phyloP scores from a whole-genome alignment of 2,329 filamentous ascomycete species.

The Leptographium lundbergii region DNA sequence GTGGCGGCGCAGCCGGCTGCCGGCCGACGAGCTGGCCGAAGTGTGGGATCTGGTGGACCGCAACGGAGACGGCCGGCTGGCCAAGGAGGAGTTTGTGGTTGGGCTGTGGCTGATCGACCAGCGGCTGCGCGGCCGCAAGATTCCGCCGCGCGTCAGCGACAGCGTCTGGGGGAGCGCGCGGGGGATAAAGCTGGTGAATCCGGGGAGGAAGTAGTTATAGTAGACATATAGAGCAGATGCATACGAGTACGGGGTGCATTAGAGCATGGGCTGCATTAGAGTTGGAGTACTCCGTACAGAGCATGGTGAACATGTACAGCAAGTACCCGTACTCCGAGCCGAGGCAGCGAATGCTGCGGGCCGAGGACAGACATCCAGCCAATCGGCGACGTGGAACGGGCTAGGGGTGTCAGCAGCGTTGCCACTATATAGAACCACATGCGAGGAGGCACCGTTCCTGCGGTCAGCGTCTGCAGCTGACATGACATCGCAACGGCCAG shows the following conservation, averaged over 20 bases:
- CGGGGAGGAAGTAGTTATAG: neutral
- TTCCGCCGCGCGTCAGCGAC: slow-evolving; percentile 56
- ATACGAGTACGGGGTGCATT: too few relatives aligned
- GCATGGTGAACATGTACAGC: too few relatives aligned
- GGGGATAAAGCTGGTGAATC: slow-evolving; percentile 23
- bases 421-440: neutral
- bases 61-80: slow-evolving; percentile 39
- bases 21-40: slow-evolving; percentile 55
- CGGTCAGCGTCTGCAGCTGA: neutral
- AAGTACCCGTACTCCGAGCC: too few relatives aligned
- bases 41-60: slow-evolving; percentile 66
- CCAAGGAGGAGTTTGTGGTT: slow-evolving; percentile 64
- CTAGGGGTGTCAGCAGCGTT: too few relatives aligned
- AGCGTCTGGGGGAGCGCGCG: slow-evolving; percentile 65
- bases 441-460: neutral
- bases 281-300: too few relatives aligned
- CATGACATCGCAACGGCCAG: too few relatives aligned
- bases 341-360: too few relatives aligned
- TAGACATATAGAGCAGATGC: neutral
- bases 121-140: slow-evolving; percentile 64
- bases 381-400: neutral
- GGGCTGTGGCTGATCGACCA: slow-evolving; percentile 77
- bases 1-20: slow-evolving; percentile 60
- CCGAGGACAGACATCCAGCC: neutral
- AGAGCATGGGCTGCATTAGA: too few relatives aligned